Base-by-base conservation (phyloP, 1,139 yeast genomes). In the Citeromyces hawaiiensis region DNA sequence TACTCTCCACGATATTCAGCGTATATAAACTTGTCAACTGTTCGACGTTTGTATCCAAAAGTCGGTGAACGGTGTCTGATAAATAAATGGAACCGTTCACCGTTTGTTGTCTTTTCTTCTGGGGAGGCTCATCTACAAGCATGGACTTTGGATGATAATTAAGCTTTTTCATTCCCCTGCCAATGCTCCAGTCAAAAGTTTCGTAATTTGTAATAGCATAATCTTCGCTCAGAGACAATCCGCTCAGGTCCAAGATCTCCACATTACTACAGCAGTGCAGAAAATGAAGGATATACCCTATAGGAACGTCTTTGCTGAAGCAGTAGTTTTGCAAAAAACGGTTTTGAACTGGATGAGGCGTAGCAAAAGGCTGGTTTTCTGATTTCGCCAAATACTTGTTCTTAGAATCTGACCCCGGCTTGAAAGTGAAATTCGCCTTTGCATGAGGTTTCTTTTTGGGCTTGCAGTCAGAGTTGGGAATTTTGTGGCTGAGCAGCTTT, bases 261-360 rank as follows among this genome's bases (percentile, higher is more conserved):
- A 81, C 49, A 46, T 78, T 76, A 6, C 75, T 75, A 50, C 93
- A 81, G 32, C 70, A 56, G 34, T 66, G 66, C 34, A 82, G 52
- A 36, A 81, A 51, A 53, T 79, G 86, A 25, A 81, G 53, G 6
- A 81, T 50, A 48, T 74, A 72, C 0, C 91, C 93, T 37, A 77
- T 60, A 1, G 93, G 93, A 4, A 82, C 50, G 55, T 82, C 93
- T 47, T 67, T 72, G 14, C 76, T 67, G 17, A 68, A 62, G 2
- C 82, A 67, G 51, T 77, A 78, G 50, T 69, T 75, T 39, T 65
- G 50, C 35, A 81, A 53, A 45, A 72, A 73, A 45, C 70, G 68
- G 51, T 75, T 79, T 37, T 77, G 75, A 33, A 60, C 54, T 3
- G 88, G 91, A 52, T 81, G 88, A 8, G 55, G 49, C 1, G 56